Conservation (phyloP, 108 stramenopile species). For the Epithemia pelagica region DNA sequence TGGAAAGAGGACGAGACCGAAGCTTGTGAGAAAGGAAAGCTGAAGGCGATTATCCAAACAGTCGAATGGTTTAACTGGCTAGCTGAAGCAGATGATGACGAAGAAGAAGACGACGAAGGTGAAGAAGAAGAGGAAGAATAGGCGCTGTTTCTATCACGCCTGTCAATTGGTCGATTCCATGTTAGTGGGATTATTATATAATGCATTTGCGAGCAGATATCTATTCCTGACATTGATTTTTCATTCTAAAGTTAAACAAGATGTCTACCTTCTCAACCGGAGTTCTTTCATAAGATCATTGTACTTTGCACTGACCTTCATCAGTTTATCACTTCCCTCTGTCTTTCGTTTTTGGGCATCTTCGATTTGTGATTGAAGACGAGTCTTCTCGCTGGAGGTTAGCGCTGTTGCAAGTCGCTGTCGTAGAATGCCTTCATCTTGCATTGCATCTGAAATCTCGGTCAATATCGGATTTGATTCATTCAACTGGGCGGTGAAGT, state of each 20-base stretch:
- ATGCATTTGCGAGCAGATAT: too few relatives aligned
- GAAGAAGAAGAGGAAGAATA: slow-evolving; percentile 34
- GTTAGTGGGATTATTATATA: too few relatives aligned
- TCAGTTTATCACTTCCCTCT: slow-evolving; percentile 47
- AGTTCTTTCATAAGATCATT: slow-evolving; percentile 63
- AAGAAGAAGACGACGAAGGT: slow-evolving; percentile 62
- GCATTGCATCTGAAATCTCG: slow-evolving; percentile 84
- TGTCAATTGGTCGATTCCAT: too few relatives aligned
- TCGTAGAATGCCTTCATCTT: slow-evolving; percentile 44
- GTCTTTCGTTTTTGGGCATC: slow-evolving; percentile 34
- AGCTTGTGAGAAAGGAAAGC: slow-evolving; percentile 56
- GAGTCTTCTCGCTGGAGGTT: slow-evolving; percentile 11
- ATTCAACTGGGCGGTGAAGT: slow-evolving; percentile 75
- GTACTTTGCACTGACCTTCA: slow-evolving; percentile 70
- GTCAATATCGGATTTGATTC: slow-evolving; percentile 87
- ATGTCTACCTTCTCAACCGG: slow-evolving; percentile 11
- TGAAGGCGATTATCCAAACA: slow-evolving; percentile 73
- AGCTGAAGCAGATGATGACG: slow-evolving; percentile 80
- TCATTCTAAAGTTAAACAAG: too few relatives aligned
- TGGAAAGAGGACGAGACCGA: slow-evolving; percentile 86
- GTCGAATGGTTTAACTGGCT: slow-evolving; percentile 85
- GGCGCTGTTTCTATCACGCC: neutral
- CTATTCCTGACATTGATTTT: too few relatives aligned
- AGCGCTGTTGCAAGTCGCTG: slow-evolving; percentile 16
- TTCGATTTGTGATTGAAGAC: slow-evolving; percentile 20